phyloP scores from a whole-genome alignment of 306 rosid species.

The Cucurbita pepo region DNA sequence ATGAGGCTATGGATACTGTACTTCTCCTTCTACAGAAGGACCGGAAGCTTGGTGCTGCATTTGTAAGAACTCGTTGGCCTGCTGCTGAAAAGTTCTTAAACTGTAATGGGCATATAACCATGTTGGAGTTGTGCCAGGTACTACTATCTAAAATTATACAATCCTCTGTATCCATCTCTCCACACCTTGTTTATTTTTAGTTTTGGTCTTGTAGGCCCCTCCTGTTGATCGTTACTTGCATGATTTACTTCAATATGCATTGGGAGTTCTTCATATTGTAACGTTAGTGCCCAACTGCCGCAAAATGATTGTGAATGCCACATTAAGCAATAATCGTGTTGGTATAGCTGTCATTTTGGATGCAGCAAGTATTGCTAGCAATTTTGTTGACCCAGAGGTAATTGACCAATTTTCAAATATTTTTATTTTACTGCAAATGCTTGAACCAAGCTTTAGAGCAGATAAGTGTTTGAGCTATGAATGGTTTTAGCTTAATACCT shows the following conservation, averaged over 20 bases:
- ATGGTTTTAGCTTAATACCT: neutral
- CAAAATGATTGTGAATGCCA: constrained; percentile 70
- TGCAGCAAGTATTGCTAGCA: constrained; percentile 79
- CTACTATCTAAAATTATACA: neutral
- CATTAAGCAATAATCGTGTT: constrained; percentile 78
- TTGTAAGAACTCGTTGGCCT: constrained; percentile 86
- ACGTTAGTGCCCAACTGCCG: constrained; percentile 90
- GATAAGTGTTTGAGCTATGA: neutral
- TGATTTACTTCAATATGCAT: constrained; percentile 91
- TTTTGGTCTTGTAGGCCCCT: constrained; percentile 62
- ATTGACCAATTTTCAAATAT: neutral
- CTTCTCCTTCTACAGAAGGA: constrained; percentile 84
- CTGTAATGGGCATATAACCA: constrained; percentile 66
- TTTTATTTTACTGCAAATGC: neutral
- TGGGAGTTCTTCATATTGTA: constrained; percentile 89
- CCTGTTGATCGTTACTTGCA: constrained; percentile 89
- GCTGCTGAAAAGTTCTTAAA: constrained; percentile 70
- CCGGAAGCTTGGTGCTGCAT: constrained; percentile 82
- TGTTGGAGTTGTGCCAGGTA: constrained; percentile 98
- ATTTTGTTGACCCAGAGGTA: constrained; percentile 92
- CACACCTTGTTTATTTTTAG: neutral
- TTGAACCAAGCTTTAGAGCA: constrained; percentile 1
- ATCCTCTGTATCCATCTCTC: neutral
- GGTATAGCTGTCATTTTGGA: constrained; percentile 91
- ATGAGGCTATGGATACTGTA: constrained; percentile 80